These are phyloP conservation scores for Lippia alba DNA, from an alignment of 305 asterid genomes.

Conservation along the genomic window DNA sequence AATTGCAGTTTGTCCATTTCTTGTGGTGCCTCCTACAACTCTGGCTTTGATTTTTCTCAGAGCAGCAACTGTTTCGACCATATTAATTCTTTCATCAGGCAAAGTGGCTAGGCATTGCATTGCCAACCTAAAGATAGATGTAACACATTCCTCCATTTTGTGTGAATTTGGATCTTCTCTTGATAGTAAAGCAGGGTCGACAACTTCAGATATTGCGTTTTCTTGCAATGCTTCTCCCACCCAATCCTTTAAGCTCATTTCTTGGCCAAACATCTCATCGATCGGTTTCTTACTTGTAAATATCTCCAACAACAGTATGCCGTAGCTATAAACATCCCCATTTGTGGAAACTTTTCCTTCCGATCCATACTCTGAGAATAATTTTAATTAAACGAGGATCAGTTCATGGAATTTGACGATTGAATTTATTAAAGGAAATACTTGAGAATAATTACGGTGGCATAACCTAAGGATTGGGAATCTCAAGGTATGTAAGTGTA, in stretches of 20 bases:
- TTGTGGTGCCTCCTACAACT: neutral
- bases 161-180: slow-evolving; percentile 18
- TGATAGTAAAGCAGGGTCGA: no score
- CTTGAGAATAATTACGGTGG: no score
- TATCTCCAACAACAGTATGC: neutral
- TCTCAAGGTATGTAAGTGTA: no score
- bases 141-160: slow-evolving; percentile 21
- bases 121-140: slow-evolving; percentile 36
- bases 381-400: neutral
- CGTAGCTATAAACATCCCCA: neutral
- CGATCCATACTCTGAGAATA: neutral
- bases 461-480: no score
- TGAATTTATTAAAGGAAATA: no score
- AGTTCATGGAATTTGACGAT: no score
- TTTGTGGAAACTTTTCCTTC: slow-evolving; percentile 1
- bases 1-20: no score
- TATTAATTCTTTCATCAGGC: slow-evolving; percentile 38
- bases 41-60: slow-evolving; percentile 31
- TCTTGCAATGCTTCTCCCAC: no score
- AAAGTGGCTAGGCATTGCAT: slow-evolving; percentile 35
- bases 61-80: slow-evolving; percentile 25
- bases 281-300: neutral
- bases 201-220: no score
- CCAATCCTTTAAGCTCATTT: no score
- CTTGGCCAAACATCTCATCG: no score